A percentile compares a stretch with the other conserved stretches of the same genome.
Evolutionary conservation across 1,284 basidiomycete species (phyloP).

Genomic region (Ustilago xerochloae): DNA sequence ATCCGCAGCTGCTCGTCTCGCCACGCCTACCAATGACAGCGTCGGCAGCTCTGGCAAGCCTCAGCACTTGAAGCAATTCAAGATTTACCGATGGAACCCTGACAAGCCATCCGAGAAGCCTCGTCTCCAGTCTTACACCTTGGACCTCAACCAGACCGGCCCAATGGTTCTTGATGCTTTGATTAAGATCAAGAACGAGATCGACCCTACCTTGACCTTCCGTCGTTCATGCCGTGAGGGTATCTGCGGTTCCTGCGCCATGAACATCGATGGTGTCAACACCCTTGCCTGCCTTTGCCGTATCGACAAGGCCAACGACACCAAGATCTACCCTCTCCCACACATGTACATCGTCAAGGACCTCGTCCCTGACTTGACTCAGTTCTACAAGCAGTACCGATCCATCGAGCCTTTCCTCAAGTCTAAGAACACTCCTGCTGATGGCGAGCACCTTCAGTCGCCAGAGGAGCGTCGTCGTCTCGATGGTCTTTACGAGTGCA

Average conservation of each 20-base stretch:
- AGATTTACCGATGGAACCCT: slow-evolving; percentile 76
- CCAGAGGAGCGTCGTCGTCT: slow-evolving; percentile 92
- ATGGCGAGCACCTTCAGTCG: slow-evolving; percentile 85
- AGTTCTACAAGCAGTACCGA: slow-evolving; percentile 99
- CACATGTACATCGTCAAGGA: slow-evolving; percentile 99
- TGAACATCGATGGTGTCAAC: slow-evolving; percentile 97
- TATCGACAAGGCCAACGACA: slow-evolving; percentile 79
- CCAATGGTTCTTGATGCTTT: slow-evolving; percentile 92
- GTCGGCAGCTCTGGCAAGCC: slow-evolving; percentile 50
- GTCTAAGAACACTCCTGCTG: slow-evolving; percentile 62
- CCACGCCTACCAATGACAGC: slow-evolving; percentile 60
- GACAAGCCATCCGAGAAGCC: slow-evolving; percentile 94
- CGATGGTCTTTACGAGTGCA: slow-evolving; percentile 91
- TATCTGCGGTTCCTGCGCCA: slow-evolving; percentile 97
- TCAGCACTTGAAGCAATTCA: slow-evolving; percentile 64
- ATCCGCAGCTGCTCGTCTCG: slow-evolving; percentile 54
- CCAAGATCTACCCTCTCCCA: slow-evolving; percentile 98
- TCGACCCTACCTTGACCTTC: slow-evolving; percentile 96
- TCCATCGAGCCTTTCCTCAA: slow-evolving; percentile 79
- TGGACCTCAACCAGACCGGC: slow-evolving; percentile 93
- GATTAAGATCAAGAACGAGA: slow-evolving; percentile 99
- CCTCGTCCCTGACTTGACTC: slow-evolving; percentile 85
- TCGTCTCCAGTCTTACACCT: slow-evolving; percentile 86
- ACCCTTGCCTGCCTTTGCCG: slow-evolving; percentile 97
- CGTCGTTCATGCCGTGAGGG: slow-evolving; percentile 96